Base-by-base conservation (phyloP, 1,284 basidiomycete species). In the Apiotrichum gracile region DNA sequence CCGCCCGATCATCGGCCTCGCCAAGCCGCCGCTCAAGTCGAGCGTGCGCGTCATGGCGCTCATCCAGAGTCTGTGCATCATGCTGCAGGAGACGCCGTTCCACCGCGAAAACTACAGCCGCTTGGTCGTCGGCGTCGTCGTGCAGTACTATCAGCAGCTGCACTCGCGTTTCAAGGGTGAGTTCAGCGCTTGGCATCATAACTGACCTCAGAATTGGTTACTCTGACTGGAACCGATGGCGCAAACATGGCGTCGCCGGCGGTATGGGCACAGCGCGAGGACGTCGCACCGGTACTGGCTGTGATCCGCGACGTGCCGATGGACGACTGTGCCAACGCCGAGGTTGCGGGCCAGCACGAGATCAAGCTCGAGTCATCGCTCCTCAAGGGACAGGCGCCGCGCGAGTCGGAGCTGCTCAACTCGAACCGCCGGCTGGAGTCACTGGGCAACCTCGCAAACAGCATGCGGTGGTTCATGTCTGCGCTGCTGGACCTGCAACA, bases 121-220 rank as follows among this genome's bases (percentile, higher is more conserved):
- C n/a, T 78, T 98, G 35, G 91, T 98, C 57, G 82, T 98, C 24
- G 86, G 88, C n/a, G 87, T 97, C 39, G 87, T 97, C 47, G 90
- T 96, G 34, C 92, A 97, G 70, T 97, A 93, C 72, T 97, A 97
- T 68, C 91, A 96, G 69, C 84, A 87, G 37, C 96, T 92, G 66
- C 91, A 87, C 61, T 86, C 91, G 64, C 81, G 86, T 27, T 97
- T 91, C 74, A 85, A 62, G 83, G 43, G 66, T 67, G 17, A 55
- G 66, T 53, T 17, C 21, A 17, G 34, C 19, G 44, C 14, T 42
- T 22, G 27, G 21, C 22, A 19, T 33, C 19, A 4, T 43, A 37
- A 63, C 43, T 33, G 13, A 45, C 22, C 13, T 6, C 43, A 45
- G 66, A 71, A 42, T 53, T 73, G 12, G 66, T 63, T 7, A 51